Base-by-base conservation (phyloP, 129 eudicot species). In the Helichrysum umbraculigerum region DNA sequence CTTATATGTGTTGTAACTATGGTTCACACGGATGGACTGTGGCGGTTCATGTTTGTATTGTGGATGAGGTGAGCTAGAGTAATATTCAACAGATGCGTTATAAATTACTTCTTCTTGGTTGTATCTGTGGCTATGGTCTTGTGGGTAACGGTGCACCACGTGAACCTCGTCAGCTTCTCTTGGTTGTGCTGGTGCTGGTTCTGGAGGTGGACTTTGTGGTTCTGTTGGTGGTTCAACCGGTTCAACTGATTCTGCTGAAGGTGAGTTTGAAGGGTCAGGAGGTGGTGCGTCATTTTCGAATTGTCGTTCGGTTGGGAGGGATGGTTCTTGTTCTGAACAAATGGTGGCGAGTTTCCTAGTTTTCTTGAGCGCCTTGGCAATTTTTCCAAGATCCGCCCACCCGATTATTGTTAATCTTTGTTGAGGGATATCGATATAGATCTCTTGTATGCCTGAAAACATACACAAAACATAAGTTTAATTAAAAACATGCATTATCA, bases 301-400 rank as follows among this genome's bases (percentile, higher is more conserved):
- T n/a, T 76, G 73, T 71, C 83, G 75, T 41, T 86, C 83, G 12
- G 77, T 52, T 44, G 87, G 79, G 19, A 70, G 74, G 16, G 80
- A 29, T 66, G 67, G 84, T 72, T 88, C 86, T 30, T 72, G 28
- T 25, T 88, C 89, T 35, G 84, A 83, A 80, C 90, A 89, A 62
- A 94, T 87, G 58, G 87, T 77, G 66, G 96, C 96, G 19, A 70
- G 73, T 86, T 93, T 91, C 39, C 90, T 86, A 11, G 90, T 81
- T 76, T 88, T 91, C 74, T 87, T 88, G 52, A 91, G 79, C 57
- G 94, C 94, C 70, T 83, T 86, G 30, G 86, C 86, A 70, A 88
- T 81, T 37, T 83, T 88, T 39, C 81, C 88, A 25, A 89, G 93
- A 66, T 91, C 91, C 1, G 90, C 94, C 84, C 87, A 88, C 50